Evolutionary conservation across 805 yeast species (phyloP), one percentile per base, ranked within the genome.

Genomic region (Candida broadrunensis): DNA sequence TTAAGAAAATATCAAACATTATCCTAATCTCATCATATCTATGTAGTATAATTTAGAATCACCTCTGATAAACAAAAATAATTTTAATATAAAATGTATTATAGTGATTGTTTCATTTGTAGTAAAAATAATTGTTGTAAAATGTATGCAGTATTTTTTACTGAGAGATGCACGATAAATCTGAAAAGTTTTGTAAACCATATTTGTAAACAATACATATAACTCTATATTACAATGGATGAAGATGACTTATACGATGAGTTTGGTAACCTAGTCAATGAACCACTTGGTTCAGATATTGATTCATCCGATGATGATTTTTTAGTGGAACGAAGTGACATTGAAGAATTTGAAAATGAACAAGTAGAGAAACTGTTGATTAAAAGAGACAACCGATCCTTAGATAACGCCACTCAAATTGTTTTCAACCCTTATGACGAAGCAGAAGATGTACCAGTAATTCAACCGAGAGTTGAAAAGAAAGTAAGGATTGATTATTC

Each of bases 231-330:
- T 25, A 38, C 15, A 14, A 78, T 77, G 80, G 85, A 78, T 51
- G 84, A 80, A 17, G 70, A 65, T 18, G 85, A 80, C 45, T 55
- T 80, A 20, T 88, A 83, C 61, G 97, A 88, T 61, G 96, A 88
- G 60, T 84, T 84, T 58, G 91, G 91, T 34, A 84, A 84, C 55
- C 70, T 73, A 27, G 70, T 85, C 16, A 84, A 82, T 12, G 81
- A 68, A 33, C 64, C 73, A 5, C 58, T 55, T 7, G 77, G 12
- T 5, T 5, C 65, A 33, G 64, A 73, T 5, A 58, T 54, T 7
- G 77, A 15, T 5, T 5, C 65, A 48, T 72, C 79, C 1, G 81
- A 72, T 48, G 72, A 72, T 23, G 40, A 34, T 20, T 48, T 58
- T 12, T 33, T 34, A 12, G 54, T 56, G 2, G 61, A 25, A 7